Evolutionary conservation across 2,329 filamentous ascomycete species (phyloP), one percentile per base, ranked within the genome.

Genomic region (Hymenotorrendiella dingleyae): DNA sequence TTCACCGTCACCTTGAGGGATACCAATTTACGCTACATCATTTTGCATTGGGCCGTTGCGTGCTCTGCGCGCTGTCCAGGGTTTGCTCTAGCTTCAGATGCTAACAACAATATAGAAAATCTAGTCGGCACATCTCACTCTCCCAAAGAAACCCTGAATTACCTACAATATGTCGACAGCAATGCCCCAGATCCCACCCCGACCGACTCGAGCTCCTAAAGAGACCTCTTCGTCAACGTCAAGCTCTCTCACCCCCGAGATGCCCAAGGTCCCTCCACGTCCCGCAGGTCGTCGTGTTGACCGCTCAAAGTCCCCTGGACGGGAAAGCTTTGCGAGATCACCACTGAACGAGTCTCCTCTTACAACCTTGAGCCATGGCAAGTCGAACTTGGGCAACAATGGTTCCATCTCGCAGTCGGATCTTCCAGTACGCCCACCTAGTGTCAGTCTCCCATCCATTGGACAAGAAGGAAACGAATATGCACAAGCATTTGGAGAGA

Each of bases 381-480:
- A 55, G 36, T 47, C 20, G 22, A 3, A 24, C n/a, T 17, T 32
- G 37, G 37, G 37, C 2, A 33, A 16, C 27, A 40, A 40, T 33
- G 37, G 28, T 7, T 27, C 52, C 53, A 39, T 67, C 28, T 62
- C 73, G 50, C 67, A 46, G 41, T 23, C 56, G 7, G 64, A 73
- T 50, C 61, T 71, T 21, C 66, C 70, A 14, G 57, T 74, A 30
- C 84, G 87, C 38, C 79, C 85, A 26, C 77, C 80, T 36, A 94
- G 86, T 60, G 86, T 95, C 43, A 77, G 43, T 19, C 76, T 96
- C 61, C 91, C 91, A 12, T 85, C 85, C 1, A 74, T 95, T 42
- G 91, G 91, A 45, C 82, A 96, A 61, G 91, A 96, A 67, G 91
- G 91, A 49, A 80, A 74, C 54, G 91, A 96, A 67, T 96, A 96